A percentile compares a stretch with the other conserved stretches of the same genome.
phyloP scores from a whole-genome alignment of 495 filamentous ascomycete genomes.

The Penicillium cataractarum region DNA sequence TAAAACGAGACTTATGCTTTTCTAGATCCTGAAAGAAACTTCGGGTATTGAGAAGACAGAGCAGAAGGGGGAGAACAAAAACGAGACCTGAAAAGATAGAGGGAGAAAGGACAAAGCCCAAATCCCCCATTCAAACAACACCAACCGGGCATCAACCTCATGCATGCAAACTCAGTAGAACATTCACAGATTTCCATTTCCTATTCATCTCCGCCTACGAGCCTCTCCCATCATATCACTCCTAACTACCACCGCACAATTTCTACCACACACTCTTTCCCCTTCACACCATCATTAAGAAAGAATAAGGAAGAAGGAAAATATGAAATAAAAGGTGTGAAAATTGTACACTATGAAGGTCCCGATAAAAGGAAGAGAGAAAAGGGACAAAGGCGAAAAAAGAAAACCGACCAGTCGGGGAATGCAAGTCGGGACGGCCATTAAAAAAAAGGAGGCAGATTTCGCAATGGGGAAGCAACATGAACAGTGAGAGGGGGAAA shows the following conservation, averaged over 20 bases:
- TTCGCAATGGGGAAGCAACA: conserved; percentile 24
- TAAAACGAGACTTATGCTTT: background rate
- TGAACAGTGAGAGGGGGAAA: conserved; percentile 24
- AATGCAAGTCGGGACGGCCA: conserved; percentile 36
- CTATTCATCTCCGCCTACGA: background rate
- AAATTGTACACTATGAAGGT: conserved; percentile 44
- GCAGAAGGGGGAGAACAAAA: background rate
- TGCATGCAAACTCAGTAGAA: background rate
- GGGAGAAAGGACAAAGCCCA: background rate
- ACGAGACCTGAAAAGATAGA: background rate
- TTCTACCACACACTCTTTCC: background rate
- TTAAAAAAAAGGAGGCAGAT: conserved; percentile 21
- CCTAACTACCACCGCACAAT: background rate
- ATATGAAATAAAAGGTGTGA: conserved; percentile 23
- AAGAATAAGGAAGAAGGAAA: conserved; percentile 6
- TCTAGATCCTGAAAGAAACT: background rate
- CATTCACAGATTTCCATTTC: background rate
- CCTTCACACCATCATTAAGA: background rate
- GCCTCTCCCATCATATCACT: background rate
- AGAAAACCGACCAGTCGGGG: conserved; percentile 39
- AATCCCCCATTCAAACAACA: background rate
- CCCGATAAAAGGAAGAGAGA: conserved; percentile 16
- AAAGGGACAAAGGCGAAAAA: conserved; percentile 18
- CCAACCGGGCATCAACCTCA: background rate
- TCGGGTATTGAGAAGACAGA: conserved; percentile 4